Percentiles rank a stretch among this genome's conserved stretches.
These are phyloP conservation scores for Draba incana DNA, from an alignment of 345 rosid genomes.

Conservation along the genomic window DNA sequence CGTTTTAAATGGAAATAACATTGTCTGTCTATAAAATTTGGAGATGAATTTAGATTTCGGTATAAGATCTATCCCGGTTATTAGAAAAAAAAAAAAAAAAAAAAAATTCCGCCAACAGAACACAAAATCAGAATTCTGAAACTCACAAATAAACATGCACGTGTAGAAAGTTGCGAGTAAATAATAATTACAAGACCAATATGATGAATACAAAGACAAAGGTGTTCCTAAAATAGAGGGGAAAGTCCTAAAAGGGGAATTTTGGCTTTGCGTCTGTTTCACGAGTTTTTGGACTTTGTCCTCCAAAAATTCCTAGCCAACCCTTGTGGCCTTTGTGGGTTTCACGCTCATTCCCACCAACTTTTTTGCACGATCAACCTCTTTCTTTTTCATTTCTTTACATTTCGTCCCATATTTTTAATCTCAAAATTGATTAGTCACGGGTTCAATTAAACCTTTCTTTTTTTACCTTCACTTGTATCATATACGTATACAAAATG, in stretches of 20 bases:
- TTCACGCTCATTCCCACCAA: constrained; percentile 32
- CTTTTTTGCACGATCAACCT: constrained; percentile 3
- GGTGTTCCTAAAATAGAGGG: constrained; percentile 19
- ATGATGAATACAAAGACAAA: not conserved
- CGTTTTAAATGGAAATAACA: no score
- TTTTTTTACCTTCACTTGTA: not conserved
- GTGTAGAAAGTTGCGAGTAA: not conserved
- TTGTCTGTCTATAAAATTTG: no score
- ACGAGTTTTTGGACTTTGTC: constrained; percentile 27
- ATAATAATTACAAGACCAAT: no score
- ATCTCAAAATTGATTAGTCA: not conserved
- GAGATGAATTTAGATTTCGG: no score
- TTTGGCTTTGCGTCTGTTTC: constrained; percentile 35
- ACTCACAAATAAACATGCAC: not conserved
- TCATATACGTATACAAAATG: not conserved
- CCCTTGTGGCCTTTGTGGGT: constrained; percentile 13
- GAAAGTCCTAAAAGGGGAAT: constrained; percentile 1
- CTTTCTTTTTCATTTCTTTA: not conserved
- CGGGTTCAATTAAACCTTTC: not conserved
- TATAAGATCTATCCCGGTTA: no score
- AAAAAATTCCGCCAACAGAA: not conserved
- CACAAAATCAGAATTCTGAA: not conserved
- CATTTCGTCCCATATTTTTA: not conserved
- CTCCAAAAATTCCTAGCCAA: constrained; percentile 3
- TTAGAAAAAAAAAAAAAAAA: no score